Percentiles rank a stretch among this genome's conserved stretches.
phyloP scores from a whole-genome alignment of 192 early-diverging fungal species.

The Helicostylum pulchrum region DNA sequence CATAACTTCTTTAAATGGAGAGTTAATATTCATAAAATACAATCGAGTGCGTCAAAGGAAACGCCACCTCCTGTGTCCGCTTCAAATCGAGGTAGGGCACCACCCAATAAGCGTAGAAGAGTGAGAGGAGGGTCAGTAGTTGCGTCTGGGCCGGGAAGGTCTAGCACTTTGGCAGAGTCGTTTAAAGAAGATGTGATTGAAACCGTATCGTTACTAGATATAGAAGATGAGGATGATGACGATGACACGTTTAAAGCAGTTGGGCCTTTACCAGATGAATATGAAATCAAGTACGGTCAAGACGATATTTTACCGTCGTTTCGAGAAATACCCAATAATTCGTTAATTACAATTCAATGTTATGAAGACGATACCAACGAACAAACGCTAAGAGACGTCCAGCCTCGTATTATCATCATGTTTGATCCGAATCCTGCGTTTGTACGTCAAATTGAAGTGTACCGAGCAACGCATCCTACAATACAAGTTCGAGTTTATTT shows the following conservation, averaged over 20 bases:
- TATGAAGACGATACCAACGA: constrained; percentile 64
- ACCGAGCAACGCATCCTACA: constrained; percentile 47
- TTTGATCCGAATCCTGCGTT: constrained; percentile 89
- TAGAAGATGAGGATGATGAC: constrained; percentile 41
- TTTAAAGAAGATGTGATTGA: constrained; percentile 18
- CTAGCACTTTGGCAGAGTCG: constrained; percentile 32
- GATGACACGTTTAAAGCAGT: constrained; percentile 28
- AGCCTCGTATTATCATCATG: constrained; percentile 83
- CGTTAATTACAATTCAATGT: constrained; percentile 52
- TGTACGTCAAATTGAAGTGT: constrained; percentile 84
- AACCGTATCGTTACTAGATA: not conserved
- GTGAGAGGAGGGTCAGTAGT: constrained; percentile 46
- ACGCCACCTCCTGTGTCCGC: not conserved
- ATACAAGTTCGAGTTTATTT: constrained; percentile 79
- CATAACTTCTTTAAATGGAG: constrained; percentile 80
- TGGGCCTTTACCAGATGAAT: not conserved
- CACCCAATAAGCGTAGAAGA: constrained; percentile 51
- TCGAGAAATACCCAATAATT: constrained; percentile 42
- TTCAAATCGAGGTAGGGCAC: constrained; percentile 11
- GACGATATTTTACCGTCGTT: constrained; percentile 42
- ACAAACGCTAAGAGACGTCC: constrained; percentile 59
- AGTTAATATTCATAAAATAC: constrained; percentile 43
- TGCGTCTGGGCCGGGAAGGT: constrained; percentile 26
- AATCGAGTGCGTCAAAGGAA: not conserved
- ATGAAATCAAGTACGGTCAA: constrained; percentile 13